Percentiles rank a stretch among this genome's conserved stretches.
phyloP scores from a whole-genome alignment of 495 filamentous ascomycete species.

The Sordaria brevicollis region DNA sequence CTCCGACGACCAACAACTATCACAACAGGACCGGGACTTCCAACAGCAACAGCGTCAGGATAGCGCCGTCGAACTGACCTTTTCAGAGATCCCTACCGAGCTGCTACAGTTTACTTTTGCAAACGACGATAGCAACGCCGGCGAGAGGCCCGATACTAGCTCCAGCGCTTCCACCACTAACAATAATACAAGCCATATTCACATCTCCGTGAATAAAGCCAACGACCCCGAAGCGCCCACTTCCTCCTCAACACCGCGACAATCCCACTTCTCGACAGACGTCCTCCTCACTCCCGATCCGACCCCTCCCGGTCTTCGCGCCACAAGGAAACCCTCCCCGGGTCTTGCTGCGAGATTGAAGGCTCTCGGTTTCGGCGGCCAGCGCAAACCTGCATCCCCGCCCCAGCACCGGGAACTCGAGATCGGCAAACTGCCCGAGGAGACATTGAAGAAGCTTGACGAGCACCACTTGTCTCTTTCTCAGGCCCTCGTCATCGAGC shows the following conservation, averaged over 20 bases:
- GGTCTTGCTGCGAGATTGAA: conserved; percentile 70
- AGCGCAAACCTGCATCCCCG: conserved; percentile 30
- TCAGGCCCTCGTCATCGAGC: conserved; percentile 39
- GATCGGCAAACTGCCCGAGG: conserved; percentile 64
- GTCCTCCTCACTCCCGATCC: conserved; percentile 9
- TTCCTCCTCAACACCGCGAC: neutral
- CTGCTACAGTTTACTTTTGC: conserved; percentile 26
- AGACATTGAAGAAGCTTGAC: conserved; percentile 60
- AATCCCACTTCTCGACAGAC: conserved; percentile 3
- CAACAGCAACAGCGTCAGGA: conserved; percentile 10
- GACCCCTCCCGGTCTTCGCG: conserved; percentile 18
- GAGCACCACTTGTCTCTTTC: conserved; percentile 49
- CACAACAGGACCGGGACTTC: conserved; percentile 16
- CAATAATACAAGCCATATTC: conserved; percentile 1
- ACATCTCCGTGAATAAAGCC: conserved; percentile 1
- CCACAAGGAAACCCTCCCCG: conserved; percentile 51
- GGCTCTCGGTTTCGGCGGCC: conserved; percentile 50
- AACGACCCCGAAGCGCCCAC: neutral
- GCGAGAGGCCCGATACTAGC: neutral
- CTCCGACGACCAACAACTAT: no score
- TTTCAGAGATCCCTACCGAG: conserved; percentile 31
- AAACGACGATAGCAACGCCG: conserved; percentile 7
- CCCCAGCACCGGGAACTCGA: conserved; percentile 28
- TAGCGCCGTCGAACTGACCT: conserved; percentile 24
- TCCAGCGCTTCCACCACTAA: conserved; percentile 2